A percentile compares a stretch with the other conserved stretches of the same genome.
Conservation (phyloP, 768 basidiomycete species). For the Lyophyllum decastes region DNA sequence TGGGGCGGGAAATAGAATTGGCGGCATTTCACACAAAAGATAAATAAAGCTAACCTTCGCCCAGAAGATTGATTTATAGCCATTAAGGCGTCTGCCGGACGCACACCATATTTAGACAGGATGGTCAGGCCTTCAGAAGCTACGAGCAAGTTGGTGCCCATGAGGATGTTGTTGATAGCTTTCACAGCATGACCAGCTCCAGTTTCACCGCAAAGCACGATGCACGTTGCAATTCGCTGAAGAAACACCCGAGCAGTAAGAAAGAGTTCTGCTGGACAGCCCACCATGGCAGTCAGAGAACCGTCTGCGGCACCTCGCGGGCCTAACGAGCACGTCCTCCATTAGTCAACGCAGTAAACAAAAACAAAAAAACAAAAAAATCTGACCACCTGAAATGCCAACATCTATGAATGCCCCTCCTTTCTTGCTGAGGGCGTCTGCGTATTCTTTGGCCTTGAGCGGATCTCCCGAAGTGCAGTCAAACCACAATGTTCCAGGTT, state of each 20-base stretch:
- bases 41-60: conserved; percentile 3
- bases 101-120: conserved; percentile 10
- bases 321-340: not conserved
- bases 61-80: conserved; percentile 13
- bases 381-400: no score
- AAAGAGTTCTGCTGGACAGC: conserved; percentile 4
- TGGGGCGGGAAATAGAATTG: no score
- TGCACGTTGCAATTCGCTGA: not conserved
- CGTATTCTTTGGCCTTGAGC: conserved; percentile 1
- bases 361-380: not conserved
- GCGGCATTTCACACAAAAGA: no score
- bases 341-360: not conserved
- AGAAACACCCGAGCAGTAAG: not conserved
- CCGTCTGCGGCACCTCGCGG: conserved; percentile 10
- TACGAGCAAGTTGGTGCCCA: conserved; percentile 7
- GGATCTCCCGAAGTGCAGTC: conserved; percentile 12
- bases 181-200: conserved; percentile 13
- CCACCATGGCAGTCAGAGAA: conserved; percentile 11
- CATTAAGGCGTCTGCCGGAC: not conserved
- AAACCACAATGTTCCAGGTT: conserved; percentile 9
- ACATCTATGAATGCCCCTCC: conserved; percentile 5
- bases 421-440: not conserved
- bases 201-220: conserved; percentile 9
- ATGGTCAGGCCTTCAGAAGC: conserved; percentile 11
- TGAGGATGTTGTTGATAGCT: conserved; percentile 12